Evolutionary conservation across 2,329 filamentous ascomycete species (phyloP).

Genomic region (Trichoderma sp.): DNA sequence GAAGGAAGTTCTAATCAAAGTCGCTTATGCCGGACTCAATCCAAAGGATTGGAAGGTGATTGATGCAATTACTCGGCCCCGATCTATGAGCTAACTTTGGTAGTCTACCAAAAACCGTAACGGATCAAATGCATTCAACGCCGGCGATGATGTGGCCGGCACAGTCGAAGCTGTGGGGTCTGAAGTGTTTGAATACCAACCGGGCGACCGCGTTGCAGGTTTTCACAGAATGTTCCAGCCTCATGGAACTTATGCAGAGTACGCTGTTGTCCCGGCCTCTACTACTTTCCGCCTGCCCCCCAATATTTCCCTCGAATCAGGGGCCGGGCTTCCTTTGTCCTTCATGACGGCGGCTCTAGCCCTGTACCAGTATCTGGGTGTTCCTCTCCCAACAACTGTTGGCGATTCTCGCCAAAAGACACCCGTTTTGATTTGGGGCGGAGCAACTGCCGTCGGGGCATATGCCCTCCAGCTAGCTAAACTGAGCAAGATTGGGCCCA

Average conservation of each 20-base stretch:
- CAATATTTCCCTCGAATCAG: constrained; percentile 43
- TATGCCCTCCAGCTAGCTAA: constrained; percentile 58
- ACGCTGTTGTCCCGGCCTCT: constrained; percentile 55
- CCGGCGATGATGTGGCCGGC: constrained; percentile 34
- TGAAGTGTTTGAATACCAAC: constrained; percentile 29
- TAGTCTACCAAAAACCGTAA: constrained; percentile 4
- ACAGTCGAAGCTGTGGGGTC: constrained; percentile 30
- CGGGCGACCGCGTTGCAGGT: constrained; percentile 48
- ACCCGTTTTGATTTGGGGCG: constrained; percentile 51
- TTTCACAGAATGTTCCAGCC: constrained; percentile 54
- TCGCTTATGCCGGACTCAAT: constrained; percentile 29
- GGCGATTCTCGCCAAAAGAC: background rate
- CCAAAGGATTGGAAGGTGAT: constrained; percentile 33
- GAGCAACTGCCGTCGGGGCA: constrained; percentile 54
- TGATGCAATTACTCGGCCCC: background rate
- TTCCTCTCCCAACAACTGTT: constrained; percentile 1
- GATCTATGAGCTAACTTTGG: background rate
- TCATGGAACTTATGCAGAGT: constrained; percentile 60
- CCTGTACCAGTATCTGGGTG: background rate
- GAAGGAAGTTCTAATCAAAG: constrained; percentile 31
- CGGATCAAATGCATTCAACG: constrained; percentile 25
- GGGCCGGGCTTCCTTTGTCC: constrained; percentile 3
- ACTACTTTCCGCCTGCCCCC: constrained; percentile 58
- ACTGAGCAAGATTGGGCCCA: constrained; percentile 55
- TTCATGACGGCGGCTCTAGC: constrained; percentile 13